Base-by-base conservation (phyloP, 1,284 basidiomycete genomes). In the Rhizopogon parksii region DNA sequence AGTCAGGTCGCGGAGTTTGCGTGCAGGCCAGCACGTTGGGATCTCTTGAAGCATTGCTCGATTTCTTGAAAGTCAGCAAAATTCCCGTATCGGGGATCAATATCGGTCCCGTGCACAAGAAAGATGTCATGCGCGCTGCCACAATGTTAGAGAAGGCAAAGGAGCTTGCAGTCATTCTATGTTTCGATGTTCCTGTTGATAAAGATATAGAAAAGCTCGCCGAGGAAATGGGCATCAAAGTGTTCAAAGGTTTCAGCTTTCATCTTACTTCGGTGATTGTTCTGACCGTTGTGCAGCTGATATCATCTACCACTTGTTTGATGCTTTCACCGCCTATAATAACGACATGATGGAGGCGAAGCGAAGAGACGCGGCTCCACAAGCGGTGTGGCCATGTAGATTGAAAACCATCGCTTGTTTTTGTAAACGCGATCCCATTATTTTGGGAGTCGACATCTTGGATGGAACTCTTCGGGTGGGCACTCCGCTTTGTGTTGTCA, bases 271-370 rank as follows among this genome's bases (percentile, higher is more conserved):
- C 40, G 56, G 40, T 43, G 15, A 49, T 45, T 39, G 35, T 36
- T 24, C 36, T 37, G 14, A 32, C 54, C 37, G 6, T 36, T 47
- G 2, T 55, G 24, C 64, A 90, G 93, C 93, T 59, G 91, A 94
- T 64, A 98, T 99, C 68, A 99, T 99, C 63, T 99, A 99, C 71
- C 96, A 99, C 69, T 74, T 99, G 52, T 98, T 99, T 69, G 96
- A 99, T 66, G 85, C 92, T 24, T 99, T 99, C 75, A 97, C 86
- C 45, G 90, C 86, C n/a, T 98, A 99, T 72, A 95, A 96, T 68
- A 79, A 81, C 54, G 90, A 95, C 71, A 93, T 99, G 51, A 78
- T 79, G 57, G 96, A 97, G 68, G 91, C 89, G n/a, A 95, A 94
- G 71, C 81, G 91, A 53, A 82, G 76, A 61, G 95, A 95, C 66